Evolutionary conservation across 2,329 filamentous ascomycete species (phyloP).

Genomic region (Periconia digitata): DNA sequence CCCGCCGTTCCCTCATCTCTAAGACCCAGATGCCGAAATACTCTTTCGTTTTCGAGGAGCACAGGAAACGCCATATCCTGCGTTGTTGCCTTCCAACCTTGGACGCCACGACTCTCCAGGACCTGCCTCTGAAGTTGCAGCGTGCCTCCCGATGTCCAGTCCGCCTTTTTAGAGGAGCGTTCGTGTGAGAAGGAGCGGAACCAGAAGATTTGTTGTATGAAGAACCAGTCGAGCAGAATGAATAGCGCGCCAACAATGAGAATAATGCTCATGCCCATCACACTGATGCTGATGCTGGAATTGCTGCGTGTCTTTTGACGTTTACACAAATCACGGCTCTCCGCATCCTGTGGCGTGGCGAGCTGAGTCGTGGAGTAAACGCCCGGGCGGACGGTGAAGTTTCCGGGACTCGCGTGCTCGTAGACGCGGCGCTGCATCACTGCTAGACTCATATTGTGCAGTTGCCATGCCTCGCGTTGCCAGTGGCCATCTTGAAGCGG

Average conservation of each 20-base stretch:
- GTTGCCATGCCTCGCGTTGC: constrained; percentile 18
- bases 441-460: constrained; percentile 26
- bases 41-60: constrained; percentile 4
- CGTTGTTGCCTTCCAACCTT: background rate
- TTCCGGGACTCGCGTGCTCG: constrained; percentile 17
- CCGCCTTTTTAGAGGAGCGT: constrained; percentile 12
- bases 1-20: background rate
- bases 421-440: constrained; percentile 21
- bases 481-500: constrained; percentile 15
- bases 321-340: constrained; percentile 14
- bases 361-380: constrained; percentile 11
- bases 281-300: constrained; percentile 17
- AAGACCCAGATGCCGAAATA: constrained; percentile 1
- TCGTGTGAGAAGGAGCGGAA: constrained; percentile 10
- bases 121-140: constrained; percentile 20
- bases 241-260: constrained; percentile 19
- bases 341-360: constrained; percentile 10
- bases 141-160: constrained; percentile 18
- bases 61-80: constrained; percentile 12
- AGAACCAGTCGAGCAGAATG: constrained; percentile 22
- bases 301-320: constrained; percentile 19
- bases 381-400: constrained; percentile 14
- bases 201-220: constrained; percentile 17
- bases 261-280: constrained; percentile 25
- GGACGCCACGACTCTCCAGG: constrained; percentile 11